A percentile compares a stretch with the other conserved stretches of the same genome.
Conservation (phyloP, 1,284 basidiomycete genomes). For the Meripilus lineatus region DNA sequence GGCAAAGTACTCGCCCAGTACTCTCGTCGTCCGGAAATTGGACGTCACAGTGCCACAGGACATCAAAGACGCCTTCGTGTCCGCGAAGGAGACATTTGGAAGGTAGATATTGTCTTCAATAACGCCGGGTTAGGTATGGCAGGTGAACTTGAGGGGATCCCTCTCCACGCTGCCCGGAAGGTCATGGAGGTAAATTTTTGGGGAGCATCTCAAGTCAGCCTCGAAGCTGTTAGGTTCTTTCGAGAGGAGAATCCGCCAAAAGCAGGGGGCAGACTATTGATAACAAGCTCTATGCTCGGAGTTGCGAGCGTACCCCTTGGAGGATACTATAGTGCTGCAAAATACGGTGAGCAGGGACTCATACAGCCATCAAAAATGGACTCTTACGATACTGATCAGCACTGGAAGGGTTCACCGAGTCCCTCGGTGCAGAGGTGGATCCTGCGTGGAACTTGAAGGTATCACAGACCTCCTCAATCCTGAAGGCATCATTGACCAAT, state of each 20-base stretch:
- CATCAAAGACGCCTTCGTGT: constrained; percentile 21
- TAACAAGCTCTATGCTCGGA: constrained; percentile 21
- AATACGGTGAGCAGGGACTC: constrained; percentile 9
- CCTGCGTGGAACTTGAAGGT: constrained; percentile 29
- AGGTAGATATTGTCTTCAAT: constrained; percentile 31
- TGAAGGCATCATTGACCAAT: background rate
- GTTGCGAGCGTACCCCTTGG: constrained; percentile 14
- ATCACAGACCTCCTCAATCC: background rate
- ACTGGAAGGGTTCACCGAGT: constrained; percentile 22
- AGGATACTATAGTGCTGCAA: constrained; percentile 24
- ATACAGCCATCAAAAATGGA: background rate
- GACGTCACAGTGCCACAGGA: constrained; percentile 33
- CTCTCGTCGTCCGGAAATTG: constrained; percentile 32
- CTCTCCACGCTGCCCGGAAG: constrained; percentile 21
- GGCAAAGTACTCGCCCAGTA: constrained; percentile 11
- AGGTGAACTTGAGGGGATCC: constrained; percentile 23
- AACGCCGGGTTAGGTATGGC: constrained; percentile 28
- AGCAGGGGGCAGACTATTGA: constrained; percentile 24
- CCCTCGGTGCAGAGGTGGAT: constrained; percentile 21
- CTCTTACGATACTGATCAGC: constrained; percentile 13
- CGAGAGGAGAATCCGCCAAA: background rate
- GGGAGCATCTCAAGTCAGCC: constrained; percentile 19
- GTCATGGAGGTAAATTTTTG: constrained; percentile 31
- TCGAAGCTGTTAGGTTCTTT: background rate
- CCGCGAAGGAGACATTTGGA: constrained; percentile 20